These are phyloP conservation scores for Penicillium sp. DNA, from an alignment of 2,329 filamentous ascomycete genomes.

Conservation along the genomic window DNA sequence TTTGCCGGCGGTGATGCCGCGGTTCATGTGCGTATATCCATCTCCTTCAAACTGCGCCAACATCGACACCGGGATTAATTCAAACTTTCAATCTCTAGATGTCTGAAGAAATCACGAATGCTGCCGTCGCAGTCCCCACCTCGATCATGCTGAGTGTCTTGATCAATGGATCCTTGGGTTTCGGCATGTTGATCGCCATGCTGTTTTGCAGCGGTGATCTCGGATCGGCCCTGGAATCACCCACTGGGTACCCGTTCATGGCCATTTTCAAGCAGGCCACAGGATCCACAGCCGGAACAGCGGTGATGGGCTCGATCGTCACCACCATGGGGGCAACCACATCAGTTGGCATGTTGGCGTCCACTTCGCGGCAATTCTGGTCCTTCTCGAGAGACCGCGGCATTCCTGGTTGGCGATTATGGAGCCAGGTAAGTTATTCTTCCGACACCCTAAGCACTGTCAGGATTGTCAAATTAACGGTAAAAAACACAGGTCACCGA, in stretches of 20 bases:
- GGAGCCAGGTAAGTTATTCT: conserved; percentile 22
- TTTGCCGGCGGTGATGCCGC: conserved; percentile 39
- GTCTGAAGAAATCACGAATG: conserved; percentile 41
- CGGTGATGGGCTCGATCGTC: conserved; percentile 25
- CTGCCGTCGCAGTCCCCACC: conserved; percentile 33
- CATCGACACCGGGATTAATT: neutral
- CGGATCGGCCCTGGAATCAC: conserved; percentile 20
- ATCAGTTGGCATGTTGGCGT: conserved; percentile 36
- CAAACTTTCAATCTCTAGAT: conserved; percentile 12
- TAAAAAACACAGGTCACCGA: conserved; percentile 19
- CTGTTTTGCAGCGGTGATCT: conserved; percentile 39
- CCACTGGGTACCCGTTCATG: conserved; percentile 36
- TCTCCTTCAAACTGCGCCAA: neutral
- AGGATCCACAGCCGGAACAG: conserved; percentile 22
- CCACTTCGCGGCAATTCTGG: conserved; percentile 44
- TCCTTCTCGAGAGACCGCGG: conserved; percentile 27
- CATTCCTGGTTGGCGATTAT: conserved; percentile 26
- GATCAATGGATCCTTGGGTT: conserved; percentile 37
- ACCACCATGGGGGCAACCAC: conserved; percentile 29
- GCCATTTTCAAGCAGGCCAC: conserved; percentile 33
- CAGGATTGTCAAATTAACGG: neutral
- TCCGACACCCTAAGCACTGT: too few relatives aligned
- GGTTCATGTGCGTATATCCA: conserved; percentile 32
- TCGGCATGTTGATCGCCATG: conserved; percentile 37
- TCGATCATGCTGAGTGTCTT: conserved; percentile 36